Conservation (phyloP, 1,284 basidiomycete genomes). For the Dichomitus squalens region DNA sequence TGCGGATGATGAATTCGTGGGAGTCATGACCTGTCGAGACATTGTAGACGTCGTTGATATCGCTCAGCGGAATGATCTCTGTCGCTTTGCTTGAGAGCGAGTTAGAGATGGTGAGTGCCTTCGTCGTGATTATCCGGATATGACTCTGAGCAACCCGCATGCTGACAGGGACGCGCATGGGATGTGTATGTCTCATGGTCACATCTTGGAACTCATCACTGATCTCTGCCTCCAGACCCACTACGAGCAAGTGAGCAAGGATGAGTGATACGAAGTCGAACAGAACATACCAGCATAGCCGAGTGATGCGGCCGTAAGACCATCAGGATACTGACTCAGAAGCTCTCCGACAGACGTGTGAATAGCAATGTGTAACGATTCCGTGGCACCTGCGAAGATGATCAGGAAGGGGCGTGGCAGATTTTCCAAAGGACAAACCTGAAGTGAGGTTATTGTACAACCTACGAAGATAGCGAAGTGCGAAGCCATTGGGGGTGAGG, state of each 20-base stretch:
- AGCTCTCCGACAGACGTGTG: slow-evolving; percentile 47
- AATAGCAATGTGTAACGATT: slow-evolving; percentile 23
- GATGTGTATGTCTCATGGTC: slow-evolving; percentile 61
- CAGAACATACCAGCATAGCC: slow-evolving; percentile 52
- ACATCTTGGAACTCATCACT: slow-evolving; percentile 57
- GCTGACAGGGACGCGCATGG: slow-evolving; percentile 63
- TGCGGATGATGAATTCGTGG: slow-evolving; percentile 82
- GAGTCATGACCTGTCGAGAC: slow-evolving; percentile 73
- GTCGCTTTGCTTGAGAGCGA: slow-evolving; percentile 70
- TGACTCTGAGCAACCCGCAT: slow-evolving; percentile 66
- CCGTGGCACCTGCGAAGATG: slow-evolving; percentile 19
- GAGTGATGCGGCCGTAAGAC: slow-evolving; percentile 48
- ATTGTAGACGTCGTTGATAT: slow-evolving; percentile 85
- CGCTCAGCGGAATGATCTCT: slow-evolving; percentile 76
- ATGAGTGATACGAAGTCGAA: not conserved
- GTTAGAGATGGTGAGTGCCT: slow-evolving; percentile 64
- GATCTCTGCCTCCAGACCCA: slow-evolving; percentile 58
- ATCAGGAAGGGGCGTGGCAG: not conserved
- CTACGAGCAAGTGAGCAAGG: slow-evolving; percentile 36
- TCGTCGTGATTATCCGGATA: slow-evolving; percentile 68
- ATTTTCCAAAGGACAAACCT: slow-evolving; percentile 47
- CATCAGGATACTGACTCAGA: slow-evolving; percentile 51
- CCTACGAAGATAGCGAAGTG: slow-evolving; percentile 74
- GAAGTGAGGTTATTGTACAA: slow-evolving; percentile 77
- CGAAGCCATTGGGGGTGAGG: slow-evolving; percentile 79